Percentiles rank a stretch among this genome's conserved stretches.
phyloP scores from a whole-genome alignment of 2,329 filamentous ascomycete species.

The Emmonsiellopsis sp. region DNA sequence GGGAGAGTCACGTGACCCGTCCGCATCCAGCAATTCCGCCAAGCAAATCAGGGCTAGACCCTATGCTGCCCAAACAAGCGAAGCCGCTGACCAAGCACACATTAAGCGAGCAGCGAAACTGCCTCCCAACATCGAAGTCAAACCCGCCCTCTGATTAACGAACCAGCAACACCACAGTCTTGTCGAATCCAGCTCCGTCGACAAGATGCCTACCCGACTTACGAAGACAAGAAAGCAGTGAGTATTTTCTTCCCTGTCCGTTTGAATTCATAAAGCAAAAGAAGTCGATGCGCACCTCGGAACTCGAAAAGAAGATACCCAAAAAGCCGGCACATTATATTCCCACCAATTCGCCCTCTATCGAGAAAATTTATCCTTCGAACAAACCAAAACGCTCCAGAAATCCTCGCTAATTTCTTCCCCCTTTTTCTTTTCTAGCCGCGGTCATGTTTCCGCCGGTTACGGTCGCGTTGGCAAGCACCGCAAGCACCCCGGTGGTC shows the following conservation, averaged over 20 bases:
- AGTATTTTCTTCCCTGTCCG: constrained; percentile 20
- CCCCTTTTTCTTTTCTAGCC: constrained; percentile 44
- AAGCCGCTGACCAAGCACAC: constrained; percentile 5
- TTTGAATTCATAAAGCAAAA: no score
- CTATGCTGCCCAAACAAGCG: constrained; percentile 20
- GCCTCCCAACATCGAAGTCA: constrained; percentile 7
- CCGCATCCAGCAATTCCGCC: constrained; percentile 8
- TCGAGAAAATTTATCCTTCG: background rate
- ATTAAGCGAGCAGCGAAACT: constrained; percentile 22
- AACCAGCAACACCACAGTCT: constrained; percentile 29
- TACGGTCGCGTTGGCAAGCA: constrained; percentile 98
- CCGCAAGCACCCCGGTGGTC: constrained; percentile 78
- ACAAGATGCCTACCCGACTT: constrained; percentile 45
- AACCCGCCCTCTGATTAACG: constrained; percentile 23
- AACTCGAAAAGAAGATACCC: no score
- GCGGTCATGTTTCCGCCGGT: constrained; percentile 97
- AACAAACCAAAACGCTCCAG: background rate
- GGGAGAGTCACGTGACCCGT: background rate
- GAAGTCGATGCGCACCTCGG: no score
- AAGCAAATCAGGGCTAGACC: constrained; percentile 21
- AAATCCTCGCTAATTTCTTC: background rate
- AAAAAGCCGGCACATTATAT: background rate
- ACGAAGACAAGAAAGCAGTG: constrained; percentile 43
- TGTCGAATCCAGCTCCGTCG: constrained; percentile 32
- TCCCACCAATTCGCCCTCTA: no score